Percentiles rank a stretch among this genome's conserved stretches.
These are phyloP conservation scores for Zopfochytrium polystomum DNA, from an alignment of 371 early-diverging fungal species.

Conservation along the genomic window DNA sequence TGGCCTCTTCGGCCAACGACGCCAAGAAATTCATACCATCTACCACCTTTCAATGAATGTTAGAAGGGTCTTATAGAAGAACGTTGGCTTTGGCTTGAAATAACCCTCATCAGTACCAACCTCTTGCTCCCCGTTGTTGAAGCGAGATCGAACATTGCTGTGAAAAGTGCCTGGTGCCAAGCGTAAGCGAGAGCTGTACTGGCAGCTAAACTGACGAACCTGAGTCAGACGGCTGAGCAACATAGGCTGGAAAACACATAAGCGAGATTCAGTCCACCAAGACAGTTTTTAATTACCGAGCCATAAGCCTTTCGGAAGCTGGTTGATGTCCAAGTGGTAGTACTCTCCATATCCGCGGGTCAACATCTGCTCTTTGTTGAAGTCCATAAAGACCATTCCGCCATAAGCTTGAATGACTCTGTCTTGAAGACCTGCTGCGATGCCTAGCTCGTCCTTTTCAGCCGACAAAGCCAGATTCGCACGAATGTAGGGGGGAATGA, in stretches of 20 bases:
- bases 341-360: conserved; percentile 59
- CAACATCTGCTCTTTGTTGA: conserved; percentile 54
- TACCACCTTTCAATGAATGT: conserved; percentile 42
- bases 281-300: conserved; percentile 22
- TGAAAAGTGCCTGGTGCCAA: conserved; percentile 53
- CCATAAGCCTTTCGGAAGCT: conserved; percentile 46
- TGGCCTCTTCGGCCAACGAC: conserved; percentile 47
- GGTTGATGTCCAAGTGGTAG: conserved; percentile 34
- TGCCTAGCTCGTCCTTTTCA: conserved; percentile 62
- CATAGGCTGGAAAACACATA: conserved; percentile 57
- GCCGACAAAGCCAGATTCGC: conserved; percentile 60
- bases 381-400: conserved; percentile 70
- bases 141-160: conserved; percentile 56
- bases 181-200: background rate
- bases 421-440: conserved; percentile 68
- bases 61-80: background rate
- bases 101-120: no score
- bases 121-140: conserved; percentile 54
- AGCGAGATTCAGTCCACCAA: no score
- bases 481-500: conserved; percentile 51
- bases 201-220: conserved; percentile 30
- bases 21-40: conserved; percentile 61
- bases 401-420: conserved; percentile 66
- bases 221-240: conserved; percentile 62
- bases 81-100: background rate